Evolutionary conservation across 768 basidiomycete species (phyloP).

Genomic region (Macrolepiota dolichaula): DNA sequence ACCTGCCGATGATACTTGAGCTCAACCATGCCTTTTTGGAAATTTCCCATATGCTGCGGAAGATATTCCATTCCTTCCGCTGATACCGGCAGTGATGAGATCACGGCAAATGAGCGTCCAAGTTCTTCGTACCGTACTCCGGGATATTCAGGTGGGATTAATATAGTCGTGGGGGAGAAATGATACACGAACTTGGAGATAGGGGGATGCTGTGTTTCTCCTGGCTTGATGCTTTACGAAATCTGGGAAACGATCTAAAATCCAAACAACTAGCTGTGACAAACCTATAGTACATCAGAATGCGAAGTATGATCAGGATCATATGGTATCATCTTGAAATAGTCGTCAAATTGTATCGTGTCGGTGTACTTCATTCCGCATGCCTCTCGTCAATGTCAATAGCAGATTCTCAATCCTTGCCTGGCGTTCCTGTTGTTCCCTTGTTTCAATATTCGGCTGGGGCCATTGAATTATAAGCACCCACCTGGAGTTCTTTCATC

Average conservation of each 20-base stretch:
- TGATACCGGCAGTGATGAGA: no score
- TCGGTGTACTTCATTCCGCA: slow-evolving; percentile 45
- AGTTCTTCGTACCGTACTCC: no score
- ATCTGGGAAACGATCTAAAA: neutral
- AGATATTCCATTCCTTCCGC: no score
- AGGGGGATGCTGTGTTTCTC: neutral
- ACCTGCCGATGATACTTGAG: no score
- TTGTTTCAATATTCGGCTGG: neutral
- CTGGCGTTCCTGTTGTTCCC: slow-evolving; percentile 56
- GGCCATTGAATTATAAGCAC: slow-evolving; percentile 14
- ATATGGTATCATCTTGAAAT: neutral
- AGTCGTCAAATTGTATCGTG: neutral
- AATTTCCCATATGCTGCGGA: no score
- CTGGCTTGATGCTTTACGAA: neutral
- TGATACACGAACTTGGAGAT: neutral
- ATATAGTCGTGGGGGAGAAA: no score
- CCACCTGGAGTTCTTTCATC: slow-evolving; percentile 79
- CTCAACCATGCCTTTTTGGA: no score
- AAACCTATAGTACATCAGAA: neutral
- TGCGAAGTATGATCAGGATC: neutral
- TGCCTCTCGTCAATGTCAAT: slow-evolving; percentile 63
- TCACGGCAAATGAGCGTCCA: no score
- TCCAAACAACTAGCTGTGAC: neutral
- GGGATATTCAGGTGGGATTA: no score
- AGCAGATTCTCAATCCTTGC: slow-evolving; percentile 74